Percentiles rank a stretch among this genome's conserved stretches.
Evolutionary conservation across 305 asterid genomes (phyloP).

Genomic region (Fraxinus ornus): DNA sequence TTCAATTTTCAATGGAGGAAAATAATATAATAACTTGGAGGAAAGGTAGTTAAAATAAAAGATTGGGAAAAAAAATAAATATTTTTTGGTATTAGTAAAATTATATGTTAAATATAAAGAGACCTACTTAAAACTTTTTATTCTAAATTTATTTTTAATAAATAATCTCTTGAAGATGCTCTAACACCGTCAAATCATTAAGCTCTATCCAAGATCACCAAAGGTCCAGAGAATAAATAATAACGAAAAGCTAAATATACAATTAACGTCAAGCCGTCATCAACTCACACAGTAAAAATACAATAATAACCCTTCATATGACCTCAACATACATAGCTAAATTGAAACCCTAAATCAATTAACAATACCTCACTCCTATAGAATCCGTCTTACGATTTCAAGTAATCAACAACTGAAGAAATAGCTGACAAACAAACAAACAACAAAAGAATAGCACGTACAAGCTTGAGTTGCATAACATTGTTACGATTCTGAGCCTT

Average conservation of each 20-base stretch:
- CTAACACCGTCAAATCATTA: neutral
- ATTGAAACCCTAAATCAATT: neutral
- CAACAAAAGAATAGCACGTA: constrained; percentile 12
- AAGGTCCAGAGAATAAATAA: neutral
- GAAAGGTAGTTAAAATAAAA: neutral
- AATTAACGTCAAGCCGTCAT: neutral
- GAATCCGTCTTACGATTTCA: constrained; percentile 10
- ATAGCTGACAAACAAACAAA: neutral
- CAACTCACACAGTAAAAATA: neutral
- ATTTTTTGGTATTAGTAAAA: neutral
- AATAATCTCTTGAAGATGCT: no score
- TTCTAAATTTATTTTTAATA: neutral
- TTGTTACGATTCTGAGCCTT: constrained; percentile 93
- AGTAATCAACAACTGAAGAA: neutral
- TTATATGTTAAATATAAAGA: neutral
- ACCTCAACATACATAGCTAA: neutral
- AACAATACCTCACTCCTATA: neutral
- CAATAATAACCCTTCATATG: neutral
- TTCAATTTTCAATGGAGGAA: no score
- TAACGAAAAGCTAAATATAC: neutral
- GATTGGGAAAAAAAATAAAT: neutral
- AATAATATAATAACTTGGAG: neutral
- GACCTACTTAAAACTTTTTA: neutral
- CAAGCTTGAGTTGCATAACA: constrained; percentile 94
- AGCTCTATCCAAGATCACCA: neutral